Base-by-base conservation (phyloP, 2,329 filamentous ascomycete genomes). In the Sordariomycetes sp. region DNA sequence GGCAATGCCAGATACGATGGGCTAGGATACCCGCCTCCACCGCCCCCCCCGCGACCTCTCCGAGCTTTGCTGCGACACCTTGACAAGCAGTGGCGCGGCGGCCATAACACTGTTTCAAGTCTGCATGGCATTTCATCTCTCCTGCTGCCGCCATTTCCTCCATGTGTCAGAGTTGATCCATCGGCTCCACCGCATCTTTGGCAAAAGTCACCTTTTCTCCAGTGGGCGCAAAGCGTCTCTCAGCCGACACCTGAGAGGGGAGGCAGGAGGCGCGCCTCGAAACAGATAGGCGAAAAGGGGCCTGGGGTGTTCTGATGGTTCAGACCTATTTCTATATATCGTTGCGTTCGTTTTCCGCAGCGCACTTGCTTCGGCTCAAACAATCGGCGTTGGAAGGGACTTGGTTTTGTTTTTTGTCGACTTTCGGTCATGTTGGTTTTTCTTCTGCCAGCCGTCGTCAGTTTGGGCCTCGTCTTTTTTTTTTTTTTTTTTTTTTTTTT, bases 401-500 rank as follows among this genome's bases (percentile, higher is more conserved):
- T 20, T 50, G 45, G 22, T 50, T 50, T 50, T 48, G 45, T 28
- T 50, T 48, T 53, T 28, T 15, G 25, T 36, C 13, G 32, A 25
- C 32, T 35, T 50, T 57, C 51, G 25, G 39, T 34, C 25, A 8
- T 45, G 22, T 32, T 36, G 12, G 32, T 13, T 10, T 7, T 28
- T n/a, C n/a, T 28, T n/a, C 52, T 36, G 42, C 36, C 28, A 36
- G n/a, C 25, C 39, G 17, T 45, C n/a, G 15, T n/a, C 6, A 17
- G 15, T n/a, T 45, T 45, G 39, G 39, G n/a, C 39, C 39, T 12
- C 22, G n/a, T 50, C 24, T 50, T 24, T n/a, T 13, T 12, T 53
- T 52, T 48, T 57, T 57, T 24, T n/a, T 13, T 12, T 53, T 52
- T 48, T 57, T 57, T 50, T 50, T 50, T 24, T n/a, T 13, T 12